These are phyloP conservation scores for Pichia sp. DNA, from an alignment of 1,139 yeast genomes.

Conservation along the genomic window DNA sequence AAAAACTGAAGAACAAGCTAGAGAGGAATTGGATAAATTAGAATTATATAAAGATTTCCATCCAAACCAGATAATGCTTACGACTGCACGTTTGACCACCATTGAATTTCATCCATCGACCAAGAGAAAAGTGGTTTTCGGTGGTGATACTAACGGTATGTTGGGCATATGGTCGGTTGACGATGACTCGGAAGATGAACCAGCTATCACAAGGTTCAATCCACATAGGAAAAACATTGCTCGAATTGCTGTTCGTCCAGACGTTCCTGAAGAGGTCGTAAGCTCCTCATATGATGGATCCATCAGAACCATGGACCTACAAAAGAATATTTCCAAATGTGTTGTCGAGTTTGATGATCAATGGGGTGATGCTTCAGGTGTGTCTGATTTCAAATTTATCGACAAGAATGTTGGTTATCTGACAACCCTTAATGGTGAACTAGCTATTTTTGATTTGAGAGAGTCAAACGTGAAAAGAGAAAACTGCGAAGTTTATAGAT, in stretches of 20 bases:
- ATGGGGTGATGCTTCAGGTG: conserved; percentile 48
- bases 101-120: conserved; percentile 71
- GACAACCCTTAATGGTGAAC: conserved; percentile 76
- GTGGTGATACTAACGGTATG: conserved; percentile 83
- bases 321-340: conserved; percentile 55
- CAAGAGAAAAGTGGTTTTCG: conserved; percentile 60
- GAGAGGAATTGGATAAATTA: conserved; percentile 51
- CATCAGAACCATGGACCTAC: conserved; percentile 64
- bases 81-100: conserved; percentile 69
- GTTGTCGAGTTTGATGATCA: conserved; percentile 50
- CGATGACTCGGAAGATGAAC: conserved; percentile 40
- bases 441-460: conserved; percentile 66
- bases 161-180: conserved; percentile 85
- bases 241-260: conserved; percentile 46
- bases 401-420: conserved; percentile 57
- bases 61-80: conserved; percentile 68
- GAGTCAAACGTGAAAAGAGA: conserved; percentile 31
- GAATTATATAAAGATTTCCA: conserved; percentile 51
- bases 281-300: conserved; percentile 87
- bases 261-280: conserved; percentile 48
- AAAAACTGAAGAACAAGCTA: conserved; percentile 39
- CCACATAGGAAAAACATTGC: conserved; percentile 76
- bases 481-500: conserved; percentile 41
- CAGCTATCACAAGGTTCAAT: conserved; percentile 60
- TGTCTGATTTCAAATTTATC: conserved; percentile 57